phyloP scores from a whole-genome alignment of 2,329 filamentous ascomycete species.

The Penicillium sp. region DNA sequence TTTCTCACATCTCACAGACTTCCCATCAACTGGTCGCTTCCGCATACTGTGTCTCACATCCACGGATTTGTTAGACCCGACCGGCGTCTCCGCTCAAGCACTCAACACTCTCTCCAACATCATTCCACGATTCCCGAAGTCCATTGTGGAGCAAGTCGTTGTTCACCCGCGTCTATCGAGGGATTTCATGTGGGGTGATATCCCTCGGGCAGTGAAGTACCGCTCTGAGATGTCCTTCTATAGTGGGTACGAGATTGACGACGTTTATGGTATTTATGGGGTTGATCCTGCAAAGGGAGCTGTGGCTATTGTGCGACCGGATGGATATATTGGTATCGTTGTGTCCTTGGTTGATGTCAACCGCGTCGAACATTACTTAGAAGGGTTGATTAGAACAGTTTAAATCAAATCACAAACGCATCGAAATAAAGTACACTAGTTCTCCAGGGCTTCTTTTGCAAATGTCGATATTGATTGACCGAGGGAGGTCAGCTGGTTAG shows the following conservation, averaged over 20 bases:
- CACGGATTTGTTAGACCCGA: constrained; percentile 32
- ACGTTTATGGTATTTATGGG: constrained; percentile 39
- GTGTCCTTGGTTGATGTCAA: background rate
- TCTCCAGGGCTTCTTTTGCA: too few species aligned
- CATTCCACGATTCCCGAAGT: constrained; percentile 24
- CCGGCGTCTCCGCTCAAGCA: constrained; percentile 27
- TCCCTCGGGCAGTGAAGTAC: constrained; percentile 31
- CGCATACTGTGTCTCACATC: constrained; percentile 37
- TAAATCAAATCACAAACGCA: background rate
- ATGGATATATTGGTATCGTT: constrained; percentile 38
- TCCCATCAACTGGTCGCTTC: constrained; percentile 39
- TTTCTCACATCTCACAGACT: constrained; percentile 18
- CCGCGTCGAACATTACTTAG: background rate
- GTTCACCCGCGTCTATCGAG: constrained; percentile 30
- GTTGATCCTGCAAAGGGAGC: constrained; percentile 32
- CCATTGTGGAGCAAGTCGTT: constrained; percentile 35
- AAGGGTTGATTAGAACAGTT: background rate
- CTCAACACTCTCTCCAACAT: constrained; percentile 22
- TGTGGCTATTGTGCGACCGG: constrained; percentile 39
- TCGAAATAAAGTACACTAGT: too few species aligned
- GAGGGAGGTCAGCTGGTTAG: too few species aligned
- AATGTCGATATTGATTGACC: too few species aligned
- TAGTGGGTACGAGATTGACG: constrained; percentile 31
- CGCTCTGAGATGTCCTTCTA: constrained; percentile 39
- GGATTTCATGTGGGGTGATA: constrained; percentile 32